Evolutionary conservation across 352 stramenopile species (phyloP), one percentile per base, ranked within the genome.

Genomic region (Globisporangium emineosum): DNA sequence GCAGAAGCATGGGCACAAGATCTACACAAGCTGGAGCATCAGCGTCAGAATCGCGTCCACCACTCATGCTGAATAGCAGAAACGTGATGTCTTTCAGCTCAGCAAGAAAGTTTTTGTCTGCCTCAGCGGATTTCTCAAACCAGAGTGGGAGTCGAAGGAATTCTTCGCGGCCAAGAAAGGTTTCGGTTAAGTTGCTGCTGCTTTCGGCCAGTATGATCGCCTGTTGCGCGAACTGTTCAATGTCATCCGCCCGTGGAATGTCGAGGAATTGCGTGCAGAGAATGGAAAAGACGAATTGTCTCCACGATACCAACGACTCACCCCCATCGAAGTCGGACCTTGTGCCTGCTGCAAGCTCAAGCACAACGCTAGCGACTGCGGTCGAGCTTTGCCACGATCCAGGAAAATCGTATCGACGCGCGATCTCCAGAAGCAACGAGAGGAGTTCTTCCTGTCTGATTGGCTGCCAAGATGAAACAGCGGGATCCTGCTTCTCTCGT

Each of bases 71-170:
- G 51, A 82, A 80, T 13, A 89, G 68, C 21, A 64, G 51, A n/a
- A 80, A 78, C 9, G 79, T 29, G n/a, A 86, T 37, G 2, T 64
- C 63, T 64, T 74, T 79, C 27, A 75, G 17, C 7, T 65, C 64
- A 1, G 17, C 61, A 32, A 42, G 2, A 33, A 51, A 25, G 43
- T 45, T 2, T 57, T 19, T 5, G 66, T 37, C 19, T 47, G 2
- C 53, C 0, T n/a, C 32, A 29, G 40, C 32, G 43, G 49, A 30
- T 3, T 57, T 23, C 21, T 83, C 70, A 58, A 82, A 86, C 78
- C 81, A 88, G 27, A 85, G 56, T 13, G 70, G 76, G 1, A 85
- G 54, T 0, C 65, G 56, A 21, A 30, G 17, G 54, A 89, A 89
- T 12, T 73, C 55, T 7, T 53, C 37, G 17, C 29, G 50, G 13